phyloP scores from a whole-genome alignment of 179 eudicot genomes.

The Patellifolia procumbens region DNA sequence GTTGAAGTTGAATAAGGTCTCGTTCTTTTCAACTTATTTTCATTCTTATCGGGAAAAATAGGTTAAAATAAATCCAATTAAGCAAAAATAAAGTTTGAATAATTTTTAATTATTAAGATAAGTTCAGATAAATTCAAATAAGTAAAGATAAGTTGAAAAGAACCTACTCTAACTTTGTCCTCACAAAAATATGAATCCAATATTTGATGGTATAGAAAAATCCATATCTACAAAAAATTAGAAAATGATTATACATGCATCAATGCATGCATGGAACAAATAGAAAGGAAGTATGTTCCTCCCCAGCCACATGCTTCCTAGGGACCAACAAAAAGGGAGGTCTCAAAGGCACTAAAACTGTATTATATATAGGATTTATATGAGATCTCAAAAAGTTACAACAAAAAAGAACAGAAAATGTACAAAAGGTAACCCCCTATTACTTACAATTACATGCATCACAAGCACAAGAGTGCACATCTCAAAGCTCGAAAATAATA shows the following conservation, averaged over 20 bases:
- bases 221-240: background rate
- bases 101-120: too few species aligned
- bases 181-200: too few species aligned
- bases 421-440: constrained; percentile 3
- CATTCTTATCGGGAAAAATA: too few species aligned
- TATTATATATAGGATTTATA: background rate
- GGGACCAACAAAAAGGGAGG: constrained; percentile 39
- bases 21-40: too few species aligned
- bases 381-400: constrained; percentile 20
- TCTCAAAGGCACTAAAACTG: background rate
- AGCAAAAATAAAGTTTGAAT: too few species aligned
- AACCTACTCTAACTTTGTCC: too few species aligned
- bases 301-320: constrained; percentile 43
- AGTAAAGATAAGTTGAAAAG: too few species aligned
- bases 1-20: too few species aligned
- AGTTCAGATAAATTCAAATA: too few species aligned
- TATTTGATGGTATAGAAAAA: too few species aligned
- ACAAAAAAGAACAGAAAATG: background rate
- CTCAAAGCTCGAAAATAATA: constrained; percentile 33
- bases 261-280: constrained; percentile 1
- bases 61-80: too few species aligned
- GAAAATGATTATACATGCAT: background rate
- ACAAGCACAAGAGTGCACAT: background rate
- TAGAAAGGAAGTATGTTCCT: constrained; percentile 18
- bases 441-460: constrained; percentile 19